Base-by-base conservation (phyloP, 1,284 basidiomycete genomes). In the Erythrobasidium hasegawianum region DNA sequence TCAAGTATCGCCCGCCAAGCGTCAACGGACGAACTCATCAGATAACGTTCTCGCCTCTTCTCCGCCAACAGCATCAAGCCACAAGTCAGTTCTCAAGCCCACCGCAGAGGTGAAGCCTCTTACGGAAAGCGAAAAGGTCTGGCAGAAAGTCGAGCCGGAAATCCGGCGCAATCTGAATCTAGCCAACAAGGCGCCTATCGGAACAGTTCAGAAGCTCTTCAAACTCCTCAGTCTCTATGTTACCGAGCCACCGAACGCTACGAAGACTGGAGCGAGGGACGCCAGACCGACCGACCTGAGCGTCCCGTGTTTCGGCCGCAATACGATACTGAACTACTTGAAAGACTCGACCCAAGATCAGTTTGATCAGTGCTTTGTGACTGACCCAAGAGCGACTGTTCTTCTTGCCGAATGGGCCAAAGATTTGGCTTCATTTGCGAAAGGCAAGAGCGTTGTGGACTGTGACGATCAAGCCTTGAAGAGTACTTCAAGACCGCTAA, bases 361-460 rank as follows among this genome's bases (percentile, higher is more conserved):
- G 13, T 65, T 65, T 58, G 62, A 65, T 58, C 22, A 47, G 14
- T 40, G 53, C 26, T 65, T 65, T 40, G 62, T 65, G 2, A 27
- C 45, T 20, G 62, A 65, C 38, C 62, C 62, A n/a, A 49, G 62
- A 58, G 62, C 62, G 26, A 65, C 62, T 27, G 54, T 55, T 20
- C 26, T 65, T 26, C 29, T 65, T 1, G 53, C 55, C 47, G 56
- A 57, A 27, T 65, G 62, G 62, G 55, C 56, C 13, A 65, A 58
- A 22, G 62, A 65, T 38, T 27, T 65, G 13, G 62, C 62, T 26
- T 18, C 50, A 10, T 43, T 65, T 9, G 54, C 55, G 27, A 65
- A 65, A 38, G 56, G 55, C 20, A 65, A 65, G 47, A 49, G 41
- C 27, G 45, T 14, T 22, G 62, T 38, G 18, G 53, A 40, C 11